phyloP scores from a whole-genome alignment of 495 filamentous ascomycete genomes.

The Lasiosphaeriaceae sp. region DNA sequence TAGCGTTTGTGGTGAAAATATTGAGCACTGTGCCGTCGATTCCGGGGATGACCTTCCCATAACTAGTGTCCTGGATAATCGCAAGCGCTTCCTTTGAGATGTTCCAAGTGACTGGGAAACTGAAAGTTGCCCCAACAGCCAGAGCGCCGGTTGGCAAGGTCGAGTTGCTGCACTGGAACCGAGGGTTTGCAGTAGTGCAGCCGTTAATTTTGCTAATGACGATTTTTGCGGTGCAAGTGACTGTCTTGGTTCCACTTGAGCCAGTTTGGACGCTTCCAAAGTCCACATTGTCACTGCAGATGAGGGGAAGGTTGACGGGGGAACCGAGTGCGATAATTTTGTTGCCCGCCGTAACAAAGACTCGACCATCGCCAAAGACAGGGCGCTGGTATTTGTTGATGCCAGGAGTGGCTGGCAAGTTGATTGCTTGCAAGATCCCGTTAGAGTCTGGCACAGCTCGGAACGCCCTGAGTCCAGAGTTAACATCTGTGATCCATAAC shows the following conservation, averaged over 20 bases:
- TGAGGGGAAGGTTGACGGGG: slow-evolving; percentile 39
- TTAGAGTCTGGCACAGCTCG: slow-evolving; percentile 35
- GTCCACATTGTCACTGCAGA: slow-evolving; percentile 34
- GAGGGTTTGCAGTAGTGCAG: slow-evolving; percentile 27
- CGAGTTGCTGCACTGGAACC: slow-evolving; percentile 33
- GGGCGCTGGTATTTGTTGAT: slow-evolving; percentile 46
- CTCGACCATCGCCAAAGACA: slow-evolving; percentile 43
- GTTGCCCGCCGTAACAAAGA: slow-evolving; percentile 39
- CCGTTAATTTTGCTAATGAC: slow-evolving; percentile 27
- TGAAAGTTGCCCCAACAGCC: slow-evolving; percentile 31
- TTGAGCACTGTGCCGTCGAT: slow-evolving; percentile 38
- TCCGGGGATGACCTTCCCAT: slow-evolving; percentile 31
- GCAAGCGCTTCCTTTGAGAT: slow-evolving; percentile 32
- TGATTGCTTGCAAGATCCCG: slow-evolving; percentile 37
- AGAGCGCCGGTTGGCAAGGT: slow-evolving; percentile 31
- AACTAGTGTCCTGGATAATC: slow-evolving; percentile 27
- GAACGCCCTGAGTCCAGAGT: slow-evolving; percentile 32
- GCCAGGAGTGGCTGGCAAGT: slow-evolving; percentile 33
- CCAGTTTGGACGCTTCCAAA: slow-evolving; percentile 42
- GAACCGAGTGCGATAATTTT: slow-evolving; percentile 38
- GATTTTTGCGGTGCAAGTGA: slow-evolving; percentile 33
- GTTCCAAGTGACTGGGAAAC: slow-evolving; percentile 38
- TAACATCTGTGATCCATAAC: slow-evolving; percentile 36
- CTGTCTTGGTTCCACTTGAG: slow-evolving; percentile 15
- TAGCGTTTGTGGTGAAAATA: slow-evolving; percentile 35